Percentiles rank a stretch among this genome's conserved stretches.
Conservation (phyloP, 2,329 filamentous ascomycete genomes). For the Penicillium sp. region DNA sequence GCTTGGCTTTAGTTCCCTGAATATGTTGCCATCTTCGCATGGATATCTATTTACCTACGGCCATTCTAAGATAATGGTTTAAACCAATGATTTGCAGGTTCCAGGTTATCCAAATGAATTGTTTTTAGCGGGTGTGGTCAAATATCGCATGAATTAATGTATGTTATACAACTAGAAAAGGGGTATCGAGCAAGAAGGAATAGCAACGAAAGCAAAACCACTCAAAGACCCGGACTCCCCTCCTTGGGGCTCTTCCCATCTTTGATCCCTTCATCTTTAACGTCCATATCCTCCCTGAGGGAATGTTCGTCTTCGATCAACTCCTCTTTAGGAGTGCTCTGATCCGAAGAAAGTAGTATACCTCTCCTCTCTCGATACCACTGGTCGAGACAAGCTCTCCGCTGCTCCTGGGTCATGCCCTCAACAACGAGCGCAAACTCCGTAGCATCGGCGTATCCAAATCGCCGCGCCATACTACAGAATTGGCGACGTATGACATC, state of each 20-base stretch:
- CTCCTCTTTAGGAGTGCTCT: neutral
- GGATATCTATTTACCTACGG: neutral
- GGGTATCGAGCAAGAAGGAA: slow-evolving; percentile 4
- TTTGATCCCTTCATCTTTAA: neutral
- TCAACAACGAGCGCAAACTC: slow-evolving; percentile 89
- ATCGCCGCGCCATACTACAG: slow-evolving; percentile 74
- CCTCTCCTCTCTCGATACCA: slow-evolving; percentile 67
- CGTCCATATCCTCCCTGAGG: neutral
- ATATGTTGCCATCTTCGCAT: neutral
- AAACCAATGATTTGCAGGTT: neutral
- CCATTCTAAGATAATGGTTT: neutral
- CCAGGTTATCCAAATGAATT: neutral
- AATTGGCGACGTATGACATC: slow-evolving; percentile 74
- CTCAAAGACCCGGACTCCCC: neutral
- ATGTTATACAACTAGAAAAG: neutral
- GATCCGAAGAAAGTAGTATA: slow-evolving; percentile 24
- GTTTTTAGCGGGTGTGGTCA: neutral
- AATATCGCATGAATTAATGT: neutral
- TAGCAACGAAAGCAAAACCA: neutral
- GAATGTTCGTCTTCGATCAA: neutral
- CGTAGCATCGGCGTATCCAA: slow-evolving; percentile 65
- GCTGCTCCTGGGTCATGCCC: slow-evolving; percentile 74
- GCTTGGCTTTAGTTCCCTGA: slow-evolving; percentile 65
- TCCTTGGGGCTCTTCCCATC: neutral
- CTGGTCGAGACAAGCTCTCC: slow-evolving; percentile 65